These are phyloP conservation scores for Aspergillus affinis DNA, from an alignment of 495 filamentous ascomycete species.

Conservation along the genomic window DNA sequence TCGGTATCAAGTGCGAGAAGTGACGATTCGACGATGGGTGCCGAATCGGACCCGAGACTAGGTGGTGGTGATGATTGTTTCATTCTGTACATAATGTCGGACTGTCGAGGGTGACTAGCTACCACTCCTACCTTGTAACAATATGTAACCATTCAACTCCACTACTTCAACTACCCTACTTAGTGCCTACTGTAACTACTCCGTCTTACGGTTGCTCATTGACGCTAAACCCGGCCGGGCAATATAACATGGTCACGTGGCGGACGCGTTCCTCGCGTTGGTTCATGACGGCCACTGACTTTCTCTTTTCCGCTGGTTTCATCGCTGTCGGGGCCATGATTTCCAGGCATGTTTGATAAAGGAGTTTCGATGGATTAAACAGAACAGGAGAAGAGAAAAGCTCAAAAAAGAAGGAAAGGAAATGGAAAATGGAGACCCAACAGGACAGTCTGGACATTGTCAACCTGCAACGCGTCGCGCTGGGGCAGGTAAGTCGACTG, in stretches of 20 bases:
- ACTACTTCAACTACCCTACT: background rate
- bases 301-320: too few relatives aligned
- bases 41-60: constrained; percentile 75
- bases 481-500: constrained; percentile 45
- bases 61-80: constrained; percentile 8
- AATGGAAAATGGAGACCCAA: constrained; percentile 44
- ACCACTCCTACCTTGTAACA: constrained; percentile 4
- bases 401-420: background rate
- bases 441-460: constrained; percentile 51
- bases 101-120: background rate
- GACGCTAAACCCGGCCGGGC: constrained; percentile 26
- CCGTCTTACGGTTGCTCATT: background rate
- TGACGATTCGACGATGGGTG: constrained; percentile 78
- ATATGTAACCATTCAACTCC: constrained; percentile 7
- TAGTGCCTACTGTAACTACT: too few relatives aligned
- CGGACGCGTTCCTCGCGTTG: constrained; percentile 35
- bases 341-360: background rate
- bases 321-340: background rate
- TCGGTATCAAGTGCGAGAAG: constrained; percentile 77
- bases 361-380: background rate
- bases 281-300: constrained; percentile 11
- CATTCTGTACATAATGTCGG: background rate
- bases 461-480: constrained; percentile 49
- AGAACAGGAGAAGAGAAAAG: background rate
- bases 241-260: constrained; percentile 42